A percentile compares a stretch with the other conserved stretches of the same genome.
Conservation (phyloP, 2,329 filamentous ascomycete genomes). For the Lasiodiplodia citricola region DNA sequence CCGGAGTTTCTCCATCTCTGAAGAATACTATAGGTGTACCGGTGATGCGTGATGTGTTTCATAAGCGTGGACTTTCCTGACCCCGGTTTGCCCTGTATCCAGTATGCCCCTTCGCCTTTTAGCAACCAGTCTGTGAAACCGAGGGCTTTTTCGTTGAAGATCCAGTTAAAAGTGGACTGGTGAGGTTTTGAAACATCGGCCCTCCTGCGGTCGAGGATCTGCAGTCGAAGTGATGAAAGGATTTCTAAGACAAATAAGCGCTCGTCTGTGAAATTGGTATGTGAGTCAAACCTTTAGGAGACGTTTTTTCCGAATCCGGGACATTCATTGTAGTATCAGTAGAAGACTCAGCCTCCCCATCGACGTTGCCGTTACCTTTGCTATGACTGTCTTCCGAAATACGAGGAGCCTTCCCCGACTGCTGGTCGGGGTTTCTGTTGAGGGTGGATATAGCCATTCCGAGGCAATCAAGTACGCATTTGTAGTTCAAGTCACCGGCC, state of each 20-base stretch:
- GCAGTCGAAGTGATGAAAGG: background rate
- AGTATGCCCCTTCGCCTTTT: background rate
- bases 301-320: rapidly evolving
- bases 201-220: background rate
- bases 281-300: background rate
- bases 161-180: background rate
- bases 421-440: background rate
- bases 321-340: background rate
- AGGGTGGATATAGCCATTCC: background rate
- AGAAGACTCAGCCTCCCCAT: rapidly evolving
- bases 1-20: constrained; percentile 36
- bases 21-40: constrained; percentile 36
- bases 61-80: constrained; percentile 56
- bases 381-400: background rate
- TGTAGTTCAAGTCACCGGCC: background rate
- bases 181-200: background rate
- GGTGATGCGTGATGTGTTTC: constrained; percentile 29
- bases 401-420: rapidly evolving
- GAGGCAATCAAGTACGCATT: background rate
- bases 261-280: background rate
- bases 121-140: background rate
- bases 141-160: background rate
- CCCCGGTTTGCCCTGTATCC: constrained; percentile 53
- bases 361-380: rapidly evolving
- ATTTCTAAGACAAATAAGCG: background rate